Evolutionary conservation across 495 filamentous ascomycete genomes (phyloP), one percentile per base, ranked within the genome.

Genomic region (Aspergillus incahuasiensis): DNA sequence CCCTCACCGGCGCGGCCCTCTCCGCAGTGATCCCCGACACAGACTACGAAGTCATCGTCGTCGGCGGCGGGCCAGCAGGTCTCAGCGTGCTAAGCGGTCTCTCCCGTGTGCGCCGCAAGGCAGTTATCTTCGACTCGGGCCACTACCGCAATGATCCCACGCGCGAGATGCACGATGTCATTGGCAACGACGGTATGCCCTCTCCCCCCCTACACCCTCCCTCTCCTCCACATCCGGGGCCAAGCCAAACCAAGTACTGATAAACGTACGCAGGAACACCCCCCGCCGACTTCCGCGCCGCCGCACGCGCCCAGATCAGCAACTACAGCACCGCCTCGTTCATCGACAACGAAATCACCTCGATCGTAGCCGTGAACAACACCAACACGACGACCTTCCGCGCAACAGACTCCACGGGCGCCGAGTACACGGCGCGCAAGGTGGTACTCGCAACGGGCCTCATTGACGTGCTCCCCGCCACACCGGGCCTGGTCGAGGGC

Each of bases 361-460:
- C 68, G 1, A 75, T 83, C 54, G 63, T 58, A 12, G 64, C 74
- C 1, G 56, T 67, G 24, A 35, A 22, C 19, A 55, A 65, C 41
- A 52, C 43, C 1, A 61, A 48, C 19, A 60, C 71, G 50, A 70
- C 71, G 52, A 73, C 71, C 11, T 63, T 82, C 69, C 70, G 51
- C 38, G 75, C 79, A 35, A 64, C 55, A 13, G 64, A 65, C 53
- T 59, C 59, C 47, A 62, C 52, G 24, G 72, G 71, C 30, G 58
- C 49, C 25, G 64, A 54, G 24, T 66, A 77, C 58, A 73, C 74
- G 12, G 72, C 79, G 21, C 74, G 78, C 42, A 79, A 80, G 46
- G 60, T 84, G 47, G 68, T 84, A 34, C 72, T 84, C 12, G 81
- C 75, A 8, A 84, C 79, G 0, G 81, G 81, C 8, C 66, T 84